A percentile compares a stretch with the other conserved stretches of the same genome.
phyloP scores from a whole-genome alignment of 2,329 filamentous ascomycete species.

The Chalaropsis ovoidea region DNA sequence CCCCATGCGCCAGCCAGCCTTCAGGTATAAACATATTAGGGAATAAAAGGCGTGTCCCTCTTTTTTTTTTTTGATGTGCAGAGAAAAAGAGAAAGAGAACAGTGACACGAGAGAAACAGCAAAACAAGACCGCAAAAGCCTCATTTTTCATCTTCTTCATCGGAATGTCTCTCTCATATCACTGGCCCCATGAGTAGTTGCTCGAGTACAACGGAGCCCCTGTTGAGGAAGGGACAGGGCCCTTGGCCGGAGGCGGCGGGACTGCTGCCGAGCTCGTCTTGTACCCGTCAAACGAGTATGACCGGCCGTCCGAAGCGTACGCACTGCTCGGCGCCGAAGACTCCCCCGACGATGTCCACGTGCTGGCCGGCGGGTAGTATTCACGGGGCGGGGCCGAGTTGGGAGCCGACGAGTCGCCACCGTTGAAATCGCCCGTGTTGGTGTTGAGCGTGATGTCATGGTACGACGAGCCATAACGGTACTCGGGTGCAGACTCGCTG shows the following conservation, averaged over 20 bases:
- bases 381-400: constrained; percentile 35
- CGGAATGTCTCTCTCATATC: constrained; percentile 29
- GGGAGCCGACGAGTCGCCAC: constrained; percentile 30
- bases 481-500: constrained; percentile 44
- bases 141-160: too few species aligned
- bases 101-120: constrained; percentile 3
- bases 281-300: constrained; percentile 45
- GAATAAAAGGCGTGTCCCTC: constrained; percentile 12
- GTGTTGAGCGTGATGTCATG: constrained; percentile 31
- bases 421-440: constrained; percentile 27
- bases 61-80: constrained; percentile 8
- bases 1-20: constrained; percentile 16
- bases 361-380: constrained; percentile 44
- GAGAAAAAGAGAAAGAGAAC: constrained; percentile 18
- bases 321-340: constrained; percentile 18
- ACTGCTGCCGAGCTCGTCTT: constrained; percentile 33
- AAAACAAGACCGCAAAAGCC: neutral
- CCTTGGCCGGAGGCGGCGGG: constrained; percentile 33
- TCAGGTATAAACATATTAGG: constrained; percentile 17
- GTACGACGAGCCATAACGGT: constrained; percentile 46
- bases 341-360: constrained; percentile 36
- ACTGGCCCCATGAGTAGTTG: constrained; percentile 50
- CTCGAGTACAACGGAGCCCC: constrained; percentile 35
- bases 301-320: constrained; percentile 29
- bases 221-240: constrained; percentile 18